Evolutionary conservation across 106 monocot species (phyloP).

Genomic region (Agapanthus africanus): DNA sequence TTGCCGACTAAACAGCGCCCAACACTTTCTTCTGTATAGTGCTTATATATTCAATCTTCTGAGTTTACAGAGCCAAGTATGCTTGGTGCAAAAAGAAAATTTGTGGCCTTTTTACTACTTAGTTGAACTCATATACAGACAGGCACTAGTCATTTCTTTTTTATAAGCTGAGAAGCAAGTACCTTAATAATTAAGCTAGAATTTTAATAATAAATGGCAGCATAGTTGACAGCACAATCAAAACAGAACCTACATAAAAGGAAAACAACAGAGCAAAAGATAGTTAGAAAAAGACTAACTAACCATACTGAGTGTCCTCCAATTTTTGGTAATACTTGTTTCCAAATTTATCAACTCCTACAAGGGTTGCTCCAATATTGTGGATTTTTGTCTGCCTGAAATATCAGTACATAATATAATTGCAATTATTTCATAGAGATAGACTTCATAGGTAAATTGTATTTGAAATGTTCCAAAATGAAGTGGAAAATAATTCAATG

Average conservation of each 20-base stretch:
- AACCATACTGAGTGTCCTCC: conserved; percentile 73
- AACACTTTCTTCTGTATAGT: too few relatives aligned
- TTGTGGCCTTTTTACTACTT: neutral
- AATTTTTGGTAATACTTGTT: conserved; percentile 92
- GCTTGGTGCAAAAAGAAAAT: neutral
- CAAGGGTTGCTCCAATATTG: conserved; percentile 84
- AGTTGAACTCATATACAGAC: neutral
- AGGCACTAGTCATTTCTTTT: neutral
- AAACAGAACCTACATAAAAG: neutral
- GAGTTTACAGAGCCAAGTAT: neutral
- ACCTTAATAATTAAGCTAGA: neutral
- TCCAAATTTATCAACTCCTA: conserved; percentile 93
- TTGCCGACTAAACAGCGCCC: too few relatives aligned
- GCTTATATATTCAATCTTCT: too few relatives aligned
- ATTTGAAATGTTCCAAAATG: conserved; percentile 6
- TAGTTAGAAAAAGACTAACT: conserved; percentile 6
- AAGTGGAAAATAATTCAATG: neutral
- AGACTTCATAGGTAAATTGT: neutral
- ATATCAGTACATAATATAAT: neutral
- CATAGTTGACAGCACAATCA: neutral
- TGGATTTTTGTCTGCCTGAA: conserved; percentile 98
- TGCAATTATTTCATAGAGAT: neutral
- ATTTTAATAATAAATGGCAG: neutral
- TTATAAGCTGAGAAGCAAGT: neutral
- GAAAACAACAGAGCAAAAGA: neutral